phyloP scores from a whole-genome alignment of 352 stramenopile genomes.

The Globisporangium recalcitrans region DNA sequence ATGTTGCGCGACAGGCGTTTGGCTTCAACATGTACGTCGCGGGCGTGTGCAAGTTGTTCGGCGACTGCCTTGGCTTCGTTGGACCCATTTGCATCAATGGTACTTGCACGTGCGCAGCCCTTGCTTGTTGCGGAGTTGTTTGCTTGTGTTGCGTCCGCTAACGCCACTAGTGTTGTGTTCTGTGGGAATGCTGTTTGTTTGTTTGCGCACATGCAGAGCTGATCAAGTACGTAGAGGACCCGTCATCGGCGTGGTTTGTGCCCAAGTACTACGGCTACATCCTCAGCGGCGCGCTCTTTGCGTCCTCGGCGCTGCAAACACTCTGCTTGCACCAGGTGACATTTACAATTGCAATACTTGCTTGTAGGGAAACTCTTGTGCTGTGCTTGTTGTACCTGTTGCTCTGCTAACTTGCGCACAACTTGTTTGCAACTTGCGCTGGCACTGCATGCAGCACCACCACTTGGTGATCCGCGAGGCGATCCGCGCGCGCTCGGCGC shows the following conservation, averaged over 20 bases:
- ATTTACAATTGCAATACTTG: not conserved
- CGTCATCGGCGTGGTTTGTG: constrained; percentile 34
- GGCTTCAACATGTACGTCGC: constrained; percentile 87
- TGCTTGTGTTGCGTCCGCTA: not conserved
- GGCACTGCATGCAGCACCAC: constrained; percentile 34
- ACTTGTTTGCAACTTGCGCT: not conserved
- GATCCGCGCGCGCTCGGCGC: constrained; percentile 52
- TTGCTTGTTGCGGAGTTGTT: not conserved
- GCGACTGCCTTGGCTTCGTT: constrained; percentile 91
- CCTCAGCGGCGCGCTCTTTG: constrained; percentile 40
- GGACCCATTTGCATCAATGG: constrained; percentile 61
- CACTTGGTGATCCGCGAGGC: constrained; percentile 61
- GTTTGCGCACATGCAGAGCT: constrained; percentile 17
- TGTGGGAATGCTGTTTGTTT: not conserved
- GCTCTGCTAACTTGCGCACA: not conserved
- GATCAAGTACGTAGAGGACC: constrained; percentile 66
- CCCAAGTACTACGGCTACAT: constrained; percentile 50
- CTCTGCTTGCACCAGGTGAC: constrained; percentile 54
- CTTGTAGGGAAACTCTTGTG: not conserved
- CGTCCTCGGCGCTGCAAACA: constrained; percentile 40
- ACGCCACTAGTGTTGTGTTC: too few species aligned
- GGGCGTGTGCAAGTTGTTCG: constrained; percentile 88
- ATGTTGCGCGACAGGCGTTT: constrained; percentile 50
- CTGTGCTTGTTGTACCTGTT: too few species aligned
- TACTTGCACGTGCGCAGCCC: not conserved